Evolutionary conservation across 148 eudicot genomes (phyloP), one percentile per base, ranked within the genome.

Genomic region (Dysphania ambrosioides): DNA sequence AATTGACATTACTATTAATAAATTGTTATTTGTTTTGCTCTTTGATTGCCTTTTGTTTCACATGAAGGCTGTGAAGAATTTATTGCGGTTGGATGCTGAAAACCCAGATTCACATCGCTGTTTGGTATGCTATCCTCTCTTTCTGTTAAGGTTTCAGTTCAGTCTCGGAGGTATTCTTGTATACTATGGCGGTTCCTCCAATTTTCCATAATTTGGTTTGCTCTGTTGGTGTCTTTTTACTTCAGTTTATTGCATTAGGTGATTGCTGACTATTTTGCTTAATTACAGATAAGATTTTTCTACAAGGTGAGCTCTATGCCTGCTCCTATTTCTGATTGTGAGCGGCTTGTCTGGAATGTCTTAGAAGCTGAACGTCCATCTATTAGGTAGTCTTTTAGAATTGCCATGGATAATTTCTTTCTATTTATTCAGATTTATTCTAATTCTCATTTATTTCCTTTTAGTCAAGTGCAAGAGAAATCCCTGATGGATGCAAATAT

Each of bases 61-160:
- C 41, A 18, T 76, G 78, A 74, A 95, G 99, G 99, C 99, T 78
- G 61, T 95, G 76, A 95, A 95, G 88, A 88, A 92, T 82, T 81
- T 95, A 70, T 47, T 84, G 68, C 87, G 90, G 82, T 79, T 95
- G 87, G 97, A 95, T 84, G 90, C 94, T 44, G 96, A 90, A 75
- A 85, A 78, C 78, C 92, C 94, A 53, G 92, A 92, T 62, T 70
- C 96, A 18, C 99, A 95, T 82, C 82, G 96, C 70, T 92, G 97
- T 78, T 86, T 92, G 99, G 99, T 95, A 94, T 67, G 84, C 36
- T 53, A 11, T 56, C 49, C 10, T 36, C 56, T 49, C 62, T 49
- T 70, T 58, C 13, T 66, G 58, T 19, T 32, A n/a, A 35, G 40
- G 44, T 32, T 68, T 41, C 24, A 68, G 31, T 74, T 19, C 42